Conservation (phyloP, 352 stramenopile genomes). For the Pythium coloratum region DNA sequence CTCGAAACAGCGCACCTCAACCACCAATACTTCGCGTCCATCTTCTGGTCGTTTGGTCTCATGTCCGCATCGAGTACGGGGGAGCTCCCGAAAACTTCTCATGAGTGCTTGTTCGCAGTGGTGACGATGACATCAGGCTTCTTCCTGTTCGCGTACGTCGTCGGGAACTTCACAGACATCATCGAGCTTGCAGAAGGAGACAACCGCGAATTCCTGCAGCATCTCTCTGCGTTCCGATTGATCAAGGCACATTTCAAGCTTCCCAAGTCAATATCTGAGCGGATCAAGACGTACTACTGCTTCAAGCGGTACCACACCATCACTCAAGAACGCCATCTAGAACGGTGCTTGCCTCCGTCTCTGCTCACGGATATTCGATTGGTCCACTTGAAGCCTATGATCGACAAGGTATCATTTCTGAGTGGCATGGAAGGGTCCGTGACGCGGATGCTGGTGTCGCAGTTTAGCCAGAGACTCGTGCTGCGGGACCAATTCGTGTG, state of each 20-base stretch:
- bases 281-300: constrained; percentile 51
- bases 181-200: constrained; percentile 48
- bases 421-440: constrained; percentile 43
- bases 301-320: constrained; percentile 60
- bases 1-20: constrained; percentile 29
- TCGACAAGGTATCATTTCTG: constrained; percentile 56
- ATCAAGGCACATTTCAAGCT: constrained; percentile 45
- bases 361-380: constrained; percentile 56
- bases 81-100: constrained; percentile 34
- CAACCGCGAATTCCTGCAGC: constrained; percentile 52
- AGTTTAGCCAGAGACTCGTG: constrained; percentile 48
- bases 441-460: constrained; percentile 53
- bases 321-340: constrained; percentile 47
- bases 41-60: constrained; percentile 50
- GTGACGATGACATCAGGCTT: constrained; percentile 42
- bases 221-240: constrained; percentile 42
- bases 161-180: constrained; percentile 50
- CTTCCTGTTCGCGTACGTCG: constrained; percentile 49
- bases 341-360: constrained; percentile 45
- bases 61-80: constrained; percentile 43
- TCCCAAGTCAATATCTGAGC: constrained; percentile 32
- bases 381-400: constrained; percentile 50
- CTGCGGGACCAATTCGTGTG: constrained; percentile 45
- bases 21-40: constrained; percentile 35
- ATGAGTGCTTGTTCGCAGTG: constrained; percentile 43